Evolutionary conservation across 2,329 filamentous ascomycete species (phyloP), one percentile per base, ranked within the genome.

Genomic region (Orbilia brochopaga): DNA sequence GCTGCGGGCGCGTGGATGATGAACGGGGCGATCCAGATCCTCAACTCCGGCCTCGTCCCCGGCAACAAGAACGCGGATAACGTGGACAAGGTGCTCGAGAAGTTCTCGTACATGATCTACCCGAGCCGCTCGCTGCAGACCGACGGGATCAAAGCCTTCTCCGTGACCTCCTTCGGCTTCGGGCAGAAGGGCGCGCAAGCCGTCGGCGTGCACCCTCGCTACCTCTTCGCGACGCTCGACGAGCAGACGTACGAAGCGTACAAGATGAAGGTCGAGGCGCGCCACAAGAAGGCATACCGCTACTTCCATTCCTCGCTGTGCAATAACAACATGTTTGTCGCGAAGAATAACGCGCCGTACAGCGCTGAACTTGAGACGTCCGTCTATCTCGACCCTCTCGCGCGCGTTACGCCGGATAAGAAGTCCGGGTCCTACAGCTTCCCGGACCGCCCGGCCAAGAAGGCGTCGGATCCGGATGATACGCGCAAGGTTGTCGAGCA

Each of bases 1-100:
- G 93, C 94, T 78, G 94, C 94, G 72, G 94, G 94, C 84, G 94
- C 93, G 54, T 99, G 94, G 92, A 99, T 99, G 94, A 88, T 99
- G 86, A 99, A 99, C 84, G 94, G 94, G 75, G 94, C 91, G 80
- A 83, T 99, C 79, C 94, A 99, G 81, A 91, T 97, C 51, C 86
- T 99, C 77, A 96, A 97, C 84, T 89, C 86, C 57, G 94, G 94
- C 78, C 84, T 99, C 55, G 93, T 99, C 23, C 94, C 94, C 13
- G 94, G 94, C 70, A 99, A 99, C 83, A 90, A 92, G 78, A 99
- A 99, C 77, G 94, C 94, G 57, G 94, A 99, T 83, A 99, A 99
- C 76, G 88, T 99, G 62, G 94, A 99, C 79, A 87, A 92, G 79
- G 85, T 92, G 76, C 95, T 99, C 90, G 93, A 97, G 85, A 86